These are phyloP conservation scores for Acacia confusa DNA, from an alignment of 306 rosid genomes.

Conservation along the genomic window DNA sequence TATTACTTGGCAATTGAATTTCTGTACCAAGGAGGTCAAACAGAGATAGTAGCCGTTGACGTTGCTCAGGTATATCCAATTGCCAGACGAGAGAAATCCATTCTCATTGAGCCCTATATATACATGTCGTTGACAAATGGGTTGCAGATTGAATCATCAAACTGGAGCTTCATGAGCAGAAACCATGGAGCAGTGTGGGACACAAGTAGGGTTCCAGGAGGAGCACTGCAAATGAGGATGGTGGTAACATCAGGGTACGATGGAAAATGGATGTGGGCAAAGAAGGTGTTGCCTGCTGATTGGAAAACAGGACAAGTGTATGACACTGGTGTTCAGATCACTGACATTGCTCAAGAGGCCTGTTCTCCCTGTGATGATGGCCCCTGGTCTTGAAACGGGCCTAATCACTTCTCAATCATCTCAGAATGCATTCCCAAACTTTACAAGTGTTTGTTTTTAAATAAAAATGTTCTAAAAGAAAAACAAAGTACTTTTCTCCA, in stretches of 20 bases:
- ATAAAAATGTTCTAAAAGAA: too few relatives aligned
- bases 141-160: conserved; percentile 60
- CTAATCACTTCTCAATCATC: background rate
- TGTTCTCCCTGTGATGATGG: conserved; percentile 60
- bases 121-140: background rate
- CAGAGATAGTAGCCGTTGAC: conserved; percentile 77
- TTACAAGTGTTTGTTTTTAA: too few relatives aligned
- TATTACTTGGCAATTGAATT: conserved; percentile 63
- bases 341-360: conserved; percentile 79
- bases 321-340: conserved; percentile 66
- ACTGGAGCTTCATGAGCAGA: conserved; percentile 66
- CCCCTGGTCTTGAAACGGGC: conserved; percentile 35
- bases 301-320: conserved; percentile 62
- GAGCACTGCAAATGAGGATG: conserved; percentile 64
- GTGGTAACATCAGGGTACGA: conserved; percentile 72
- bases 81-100: background rate
- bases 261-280: conserved; percentile 77
- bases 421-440: too few relatives aligned
- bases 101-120: background rate
- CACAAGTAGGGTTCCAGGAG: conserved; percentile 70
- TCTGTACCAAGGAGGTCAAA: conserved; percentile 94
- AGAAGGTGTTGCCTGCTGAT: conserved; percentile 69
- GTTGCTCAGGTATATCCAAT: conserved; percentile 42
- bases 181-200: conserved; percentile 86
- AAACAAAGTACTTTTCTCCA: too few relatives aligned